These are phyloP conservation scores for Thraustochytrium sp. DNA, from an alignment of 352 stramenopile species.

Conservation along the genomic window DNA sequence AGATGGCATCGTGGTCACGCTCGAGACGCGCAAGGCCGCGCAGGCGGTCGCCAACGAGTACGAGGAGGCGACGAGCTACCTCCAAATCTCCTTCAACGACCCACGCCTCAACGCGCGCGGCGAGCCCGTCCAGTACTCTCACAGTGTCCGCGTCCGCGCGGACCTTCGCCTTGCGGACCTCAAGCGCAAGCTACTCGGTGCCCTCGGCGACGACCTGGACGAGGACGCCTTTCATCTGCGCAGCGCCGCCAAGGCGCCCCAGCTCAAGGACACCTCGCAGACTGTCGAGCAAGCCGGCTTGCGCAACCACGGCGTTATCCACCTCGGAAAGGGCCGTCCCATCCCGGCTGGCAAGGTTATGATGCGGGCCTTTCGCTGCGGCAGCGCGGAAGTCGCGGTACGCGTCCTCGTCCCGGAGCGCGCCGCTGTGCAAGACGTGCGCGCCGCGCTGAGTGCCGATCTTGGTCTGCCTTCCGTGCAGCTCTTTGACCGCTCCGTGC, in stretches of 20 bases:
- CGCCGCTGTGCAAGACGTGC: not conserved
- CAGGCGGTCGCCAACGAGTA: not conserved
- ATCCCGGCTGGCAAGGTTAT: conserved; percentile 2
- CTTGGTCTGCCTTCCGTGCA: not conserved
- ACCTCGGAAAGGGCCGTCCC: conserved; percentile 1
- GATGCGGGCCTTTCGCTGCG: not conserved
- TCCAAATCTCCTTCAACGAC: conserved; percentile 22
- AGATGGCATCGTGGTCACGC: not conserved
- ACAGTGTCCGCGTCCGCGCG: not conserved
- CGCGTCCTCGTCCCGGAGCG: not conserved
- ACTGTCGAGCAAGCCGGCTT: conserved; percentile 10
- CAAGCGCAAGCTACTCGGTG: not conserved
- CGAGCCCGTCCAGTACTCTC: not conserved
- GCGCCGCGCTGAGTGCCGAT: not conserved
- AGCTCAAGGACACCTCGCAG: not conserved
- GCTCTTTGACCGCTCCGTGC: not conserved
- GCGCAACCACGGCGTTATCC: not conserved
- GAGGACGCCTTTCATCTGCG: not conserved
- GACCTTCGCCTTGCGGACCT: not conserved
- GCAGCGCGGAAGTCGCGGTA: not conserved
- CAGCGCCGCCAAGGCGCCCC: not conserved
- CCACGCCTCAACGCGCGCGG: not conserved
- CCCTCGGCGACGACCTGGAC: not conserved
- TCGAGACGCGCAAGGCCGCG: not conserved
- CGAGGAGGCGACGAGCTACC: not conserved